These are phyloP conservation scores for Apiospora rasikravindrae DNA, from an alignment of 2,329 filamentous ascomycete genomes.

Conservation along the genomic window DNA sequence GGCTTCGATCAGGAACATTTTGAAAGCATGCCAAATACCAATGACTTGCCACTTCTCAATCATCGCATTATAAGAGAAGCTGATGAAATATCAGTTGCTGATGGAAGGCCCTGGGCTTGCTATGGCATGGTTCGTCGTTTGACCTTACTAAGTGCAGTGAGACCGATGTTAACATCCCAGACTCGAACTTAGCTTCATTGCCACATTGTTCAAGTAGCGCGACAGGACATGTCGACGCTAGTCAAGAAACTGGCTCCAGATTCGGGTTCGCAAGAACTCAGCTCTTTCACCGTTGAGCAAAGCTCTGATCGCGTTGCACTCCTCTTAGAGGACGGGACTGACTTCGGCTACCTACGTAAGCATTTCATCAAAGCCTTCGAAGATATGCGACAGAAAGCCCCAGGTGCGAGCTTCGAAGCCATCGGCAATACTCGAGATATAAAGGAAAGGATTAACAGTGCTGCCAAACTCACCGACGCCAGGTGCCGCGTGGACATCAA, in stretches of 20 bases:
- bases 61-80: too few species aligned
- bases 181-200: not conserved
- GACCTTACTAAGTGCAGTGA: too few species aligned
- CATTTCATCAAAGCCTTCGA: not conserved
- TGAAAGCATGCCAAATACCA: not conserved
- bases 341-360: not conserved
- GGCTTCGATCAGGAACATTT: too few species aligned
- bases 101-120: not conserved
- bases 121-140: not conserved
- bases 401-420: not conserved
- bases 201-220: not conserved
- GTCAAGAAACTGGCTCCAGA: not conserved
- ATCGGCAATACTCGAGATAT: not conserved
- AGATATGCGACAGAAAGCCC: not conserved
- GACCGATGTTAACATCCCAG: too few species aligned
- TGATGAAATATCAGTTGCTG: not conserved
- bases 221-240: not conserved
- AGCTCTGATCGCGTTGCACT: not conserved
- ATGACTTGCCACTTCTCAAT: too few species aligned
- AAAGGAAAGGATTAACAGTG: not conserved
- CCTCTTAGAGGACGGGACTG: not conserved
- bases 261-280: not conserved
- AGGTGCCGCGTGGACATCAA: slow-evolving; percentile 40
- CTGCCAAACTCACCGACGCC: not conserved
- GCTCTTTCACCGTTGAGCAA: not conserved